Base-by-base conservation (phyloP, 768 basidiomycete genomes). In the Boletellus sp. region DNA sequence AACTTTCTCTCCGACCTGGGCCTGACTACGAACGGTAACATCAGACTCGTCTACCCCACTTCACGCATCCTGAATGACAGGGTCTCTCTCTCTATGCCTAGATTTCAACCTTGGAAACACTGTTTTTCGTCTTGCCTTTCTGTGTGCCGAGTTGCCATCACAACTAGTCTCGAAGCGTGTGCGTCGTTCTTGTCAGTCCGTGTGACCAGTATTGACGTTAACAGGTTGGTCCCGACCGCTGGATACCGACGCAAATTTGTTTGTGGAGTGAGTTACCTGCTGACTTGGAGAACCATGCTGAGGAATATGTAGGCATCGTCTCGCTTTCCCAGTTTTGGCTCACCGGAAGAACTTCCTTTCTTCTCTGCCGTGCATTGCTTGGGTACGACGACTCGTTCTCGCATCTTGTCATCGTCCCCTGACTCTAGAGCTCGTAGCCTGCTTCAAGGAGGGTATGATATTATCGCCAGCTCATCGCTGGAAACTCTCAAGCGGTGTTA, bases 121-220 rank as follows among this genome's bases (percentile, higher is more conserved):
- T 0, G 51, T 85, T 3, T 79, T 77, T 55, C 74, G 74, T 20
- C 58, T 81, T 2, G 49, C 77, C 8, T 83, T 81, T 60, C 60
- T 81, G 17, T 69, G 62, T 33, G 80, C 81, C 0, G 83, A 84
- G 55, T 62, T 85, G 15, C 83, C 84, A 9, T 83, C 82, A 8
- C 82, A 84, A 48, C 65, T 84, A 11, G 65, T 84, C 34, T 82
- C 80, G 1, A 85, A 85, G 63, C 71, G 76, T 12, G 74, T 83
- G 37, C 38, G 72, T 60, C 35, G 35, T 36, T 38, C 17, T 1
- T 9, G 1, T 38, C 41, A 17, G 28, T 31, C 32, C 36, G 2
- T 33, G 11, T 42, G 22, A 13, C 37, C 16, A 32, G 22, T n/a
- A 28, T 19, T 56, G 42, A 47, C 17, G 15, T 16, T 28, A 42